These are phyloP conservation scores for Pseudocercospora eumusae DNA, from an alignment of 2,329 filamentous ascomycete genomes.

Conservation along the genomic window DNA sequence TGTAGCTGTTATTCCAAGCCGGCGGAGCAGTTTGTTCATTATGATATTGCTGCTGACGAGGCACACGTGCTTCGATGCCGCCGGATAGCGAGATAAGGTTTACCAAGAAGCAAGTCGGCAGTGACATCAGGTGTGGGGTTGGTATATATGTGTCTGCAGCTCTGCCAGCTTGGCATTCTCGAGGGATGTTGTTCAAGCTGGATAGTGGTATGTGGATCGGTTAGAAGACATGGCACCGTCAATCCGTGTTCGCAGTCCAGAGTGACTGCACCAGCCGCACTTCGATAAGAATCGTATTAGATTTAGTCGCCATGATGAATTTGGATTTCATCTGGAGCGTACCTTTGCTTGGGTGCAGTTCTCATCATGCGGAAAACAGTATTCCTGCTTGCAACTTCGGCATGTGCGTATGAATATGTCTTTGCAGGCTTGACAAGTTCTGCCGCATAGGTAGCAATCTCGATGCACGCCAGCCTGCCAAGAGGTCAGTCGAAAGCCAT, in stretches of 20 bases:
- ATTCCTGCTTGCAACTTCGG: constrained; percentile 71
- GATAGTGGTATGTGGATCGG: constrained; percentile 8
- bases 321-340: constrained; percentile 7
- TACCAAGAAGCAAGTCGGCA: neutral
- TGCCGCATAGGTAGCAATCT: constrained; percentile 85
- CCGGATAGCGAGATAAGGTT: constrained; percentile 8
- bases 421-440: constrained; percentile 77
- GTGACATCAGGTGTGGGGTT: constrained; percentile 19
- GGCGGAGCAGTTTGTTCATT: neutral
- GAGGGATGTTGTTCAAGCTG: neutral
- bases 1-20: neutral
- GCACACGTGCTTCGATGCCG: constrained; percentile 1
- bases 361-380: constrained; percentile 81
- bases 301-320: constrained; percentile 17
- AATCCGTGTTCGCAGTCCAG: constrained; percentile 40
- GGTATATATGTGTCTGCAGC: neutral
- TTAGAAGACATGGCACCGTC: constrained; percentile 8
- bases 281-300: constrained; percentile 15
- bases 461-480: constrained; percentile 54
- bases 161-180: neutral
- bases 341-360: constrained; percentile 67
- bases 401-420: constrained; percentile 70
- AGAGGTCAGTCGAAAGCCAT: neutral
- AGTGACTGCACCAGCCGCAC: constrained; percentile 45
- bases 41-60: constrained; percentile 3